Evolutionary conservation across 2,329 filamentous ascomycete genomes (phyloP).

Genomic region (Arachnopeziza araneosa): DNA sequence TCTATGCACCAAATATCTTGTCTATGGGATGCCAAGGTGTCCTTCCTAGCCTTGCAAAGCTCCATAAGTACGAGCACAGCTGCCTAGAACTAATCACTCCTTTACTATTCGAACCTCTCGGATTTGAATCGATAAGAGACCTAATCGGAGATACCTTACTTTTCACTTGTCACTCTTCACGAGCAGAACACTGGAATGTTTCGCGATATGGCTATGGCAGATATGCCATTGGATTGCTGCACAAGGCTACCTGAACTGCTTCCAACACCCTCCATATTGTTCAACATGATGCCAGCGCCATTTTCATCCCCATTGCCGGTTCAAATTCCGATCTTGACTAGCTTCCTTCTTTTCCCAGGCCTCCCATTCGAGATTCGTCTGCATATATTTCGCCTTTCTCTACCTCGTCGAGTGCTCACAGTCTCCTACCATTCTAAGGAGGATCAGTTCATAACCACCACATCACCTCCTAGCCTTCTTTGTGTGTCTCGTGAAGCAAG

Average conservation of each 20-base stretch:
- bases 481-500: constrained; percentile 40
- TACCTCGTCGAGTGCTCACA: constrained; percentile 19
- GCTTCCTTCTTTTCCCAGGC: constrained; percentile 23
- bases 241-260: neutral
- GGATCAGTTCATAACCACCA: constrained; percentile 35
- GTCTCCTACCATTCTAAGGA: constrained; percentile 32
- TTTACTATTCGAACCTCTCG: neutral
- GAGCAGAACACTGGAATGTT: neutral
- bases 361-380: constrained; percentile 27
- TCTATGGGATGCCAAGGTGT: no score
- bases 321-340: neutral
- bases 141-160: neutral
- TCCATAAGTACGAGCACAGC: no score
- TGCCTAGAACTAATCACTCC: no score
- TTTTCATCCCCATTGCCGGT: neutral
- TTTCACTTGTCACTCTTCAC: neutral
- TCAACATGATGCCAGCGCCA: neutral
- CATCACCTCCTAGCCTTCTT: constrained; percentile 37
- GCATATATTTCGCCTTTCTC: constrained; percentile 24
- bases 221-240: neutral
- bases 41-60: no score
- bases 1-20: neutral
- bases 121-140: neutral
- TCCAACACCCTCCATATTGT: neutral
- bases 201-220: neutral